A percentile compares a stretch with the other conserved stretches of the same genome.
Conservation (phyloP, 2,329 filamentous ascomycete species). For the Ascosphaera aggregata region DNA sequence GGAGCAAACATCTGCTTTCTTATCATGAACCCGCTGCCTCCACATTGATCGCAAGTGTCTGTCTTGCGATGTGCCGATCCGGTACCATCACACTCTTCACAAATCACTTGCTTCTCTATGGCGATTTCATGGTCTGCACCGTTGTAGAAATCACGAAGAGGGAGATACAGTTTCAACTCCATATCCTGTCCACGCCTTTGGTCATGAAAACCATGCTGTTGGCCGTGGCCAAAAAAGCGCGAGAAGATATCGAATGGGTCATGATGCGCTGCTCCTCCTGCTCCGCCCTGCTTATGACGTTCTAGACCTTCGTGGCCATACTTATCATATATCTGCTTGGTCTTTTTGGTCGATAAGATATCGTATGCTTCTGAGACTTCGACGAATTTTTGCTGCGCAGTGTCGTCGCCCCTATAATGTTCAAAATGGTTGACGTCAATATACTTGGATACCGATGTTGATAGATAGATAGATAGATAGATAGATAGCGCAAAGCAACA, state of each 20-base stretch:
- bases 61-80: constrained; percentile 66
- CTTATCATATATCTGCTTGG: constrained; percentile 77
- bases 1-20: constrained; percentile 84
- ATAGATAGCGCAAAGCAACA: too few relatives aligned
- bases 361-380: constrained; percentile 92
- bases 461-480: too few relatives aligned
- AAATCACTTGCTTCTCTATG: constrained; percentile 87
- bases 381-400: constrained; percentile 77
- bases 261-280: constrained; percentile 32
- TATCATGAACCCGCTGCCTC: constrained; percentile 61
- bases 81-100: constrained; percentile 69
- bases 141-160: constrained; percentile 80
- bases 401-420: constrained; percentile 50
- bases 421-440: too few relatives aligned
- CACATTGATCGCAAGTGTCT: constrained; percentile 54
- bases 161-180: constrained; percentile 59
- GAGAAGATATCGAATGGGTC: constrained; percentile 95
- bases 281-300: constrained; percentile 51
- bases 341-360: constrained; percentile 54
- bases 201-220: constrained; percentile 54
- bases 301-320: constrained; percentile 82
- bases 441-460: too few relatives aligned
- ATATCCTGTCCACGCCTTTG: constrained; percentile 70
- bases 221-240: constrained; percentile 76
- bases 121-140: constrained; percentile 69